Evolutionary conservation across 805 yeast genomes (phyloP).

Genomic region (Barnettozyma vustinii): DNA sequence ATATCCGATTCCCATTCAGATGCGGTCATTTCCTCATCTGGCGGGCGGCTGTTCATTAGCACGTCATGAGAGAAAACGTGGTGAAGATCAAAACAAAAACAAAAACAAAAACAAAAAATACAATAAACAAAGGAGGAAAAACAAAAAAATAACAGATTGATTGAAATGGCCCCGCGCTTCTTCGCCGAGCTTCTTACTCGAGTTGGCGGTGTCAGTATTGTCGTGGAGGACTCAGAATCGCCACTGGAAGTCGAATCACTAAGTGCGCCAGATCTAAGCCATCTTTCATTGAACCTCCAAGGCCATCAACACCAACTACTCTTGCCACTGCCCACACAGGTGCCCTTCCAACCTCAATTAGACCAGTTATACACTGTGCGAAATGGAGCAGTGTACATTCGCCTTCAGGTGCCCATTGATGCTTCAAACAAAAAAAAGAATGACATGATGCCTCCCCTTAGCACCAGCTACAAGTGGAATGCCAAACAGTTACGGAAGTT

Average conservation of each 20-base stretch:
- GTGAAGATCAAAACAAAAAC: too few species aligned
- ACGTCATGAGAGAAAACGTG: too few species aligned
- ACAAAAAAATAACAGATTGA: too few species aligned
- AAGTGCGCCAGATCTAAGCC: constrained; percentile 1
- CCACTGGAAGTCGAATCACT: neutral
- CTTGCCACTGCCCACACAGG: constrained; percentile 7
- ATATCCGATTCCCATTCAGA: too few species aligned
- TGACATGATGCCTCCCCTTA: neutral
- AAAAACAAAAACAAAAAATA: too few species aligned
- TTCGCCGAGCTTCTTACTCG: constrained; percentile 4
- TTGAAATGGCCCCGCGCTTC: neutral
- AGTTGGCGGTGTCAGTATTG: constrained; percentile 3
- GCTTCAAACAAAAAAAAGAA: neutral
- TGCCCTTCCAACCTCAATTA: neutral
- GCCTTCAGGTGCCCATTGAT: constrained; percentile 11
- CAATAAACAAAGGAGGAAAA: too few species aligned
- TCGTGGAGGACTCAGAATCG: neutral
- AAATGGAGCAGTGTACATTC: constrained; percentile 5
- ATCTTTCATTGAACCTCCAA: neutral
- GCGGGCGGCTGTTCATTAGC: too few species aligned
- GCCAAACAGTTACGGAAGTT: constrained; percentile 33
- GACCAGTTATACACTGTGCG: neutral
- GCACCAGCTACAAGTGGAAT: constrained; percentile 34
- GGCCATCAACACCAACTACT: neutral
- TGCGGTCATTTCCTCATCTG: too few species aligned